Percentiles rank a stretch among this genome's conserved stretches.
These are phyloP conservation scores for Amniculicola lignicola DNA, from an alignment of 495 filamentous ascomycete species.

Conservation along the genomic window DNA sequence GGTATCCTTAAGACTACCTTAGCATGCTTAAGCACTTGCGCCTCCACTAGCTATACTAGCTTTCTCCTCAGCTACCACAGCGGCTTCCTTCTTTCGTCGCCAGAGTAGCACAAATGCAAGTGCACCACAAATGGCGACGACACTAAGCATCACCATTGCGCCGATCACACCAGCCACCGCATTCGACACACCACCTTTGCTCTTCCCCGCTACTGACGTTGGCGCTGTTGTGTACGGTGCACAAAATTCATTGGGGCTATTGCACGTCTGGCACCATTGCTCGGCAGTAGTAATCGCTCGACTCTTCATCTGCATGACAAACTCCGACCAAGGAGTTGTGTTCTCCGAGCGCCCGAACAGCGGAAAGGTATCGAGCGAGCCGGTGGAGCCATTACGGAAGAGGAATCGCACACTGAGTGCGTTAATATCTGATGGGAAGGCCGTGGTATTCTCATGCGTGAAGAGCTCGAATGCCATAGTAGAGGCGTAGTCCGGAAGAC, in stretches of 20 bases:
- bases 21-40: conserved; percentile 4
- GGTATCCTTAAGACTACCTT: conserved; percentile 1
- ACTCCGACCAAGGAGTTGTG: conserved; percentile 46
- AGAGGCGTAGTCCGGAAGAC: conserved; percentile 53
- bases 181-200: conserved; percentile 10
- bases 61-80: neutral
- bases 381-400: conserved; percentile 54
- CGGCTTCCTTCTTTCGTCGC: conserved; percentile 4
- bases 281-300: conserved; percentile 44
- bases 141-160: conserved; percentile 14
- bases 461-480: conserved; percentile 56
- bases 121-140: conserved; percentile 8
- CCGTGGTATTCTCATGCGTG: conserved; percentile 39
- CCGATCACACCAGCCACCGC: conserved; percentile 13
- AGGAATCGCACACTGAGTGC: conserved; percentile 50
- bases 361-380: conserved; percentile 40
- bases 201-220: neutral
- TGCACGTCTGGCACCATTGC: conserved; percentile 50
- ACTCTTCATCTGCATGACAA: conserved; percentile 43
- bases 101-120: conserved; percentile 7
- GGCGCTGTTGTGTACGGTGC: neutral
- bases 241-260: conserved; percentile 37
- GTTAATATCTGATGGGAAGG: conserved; percentile 41
- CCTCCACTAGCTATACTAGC: conserved; percentile 2
- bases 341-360: conserved; percentile 46